phyloP scores from a whole-genome alignment of 2,329 filamentous ascomycete species.

The Nannizziopsis arthrosporioides region DNA sequence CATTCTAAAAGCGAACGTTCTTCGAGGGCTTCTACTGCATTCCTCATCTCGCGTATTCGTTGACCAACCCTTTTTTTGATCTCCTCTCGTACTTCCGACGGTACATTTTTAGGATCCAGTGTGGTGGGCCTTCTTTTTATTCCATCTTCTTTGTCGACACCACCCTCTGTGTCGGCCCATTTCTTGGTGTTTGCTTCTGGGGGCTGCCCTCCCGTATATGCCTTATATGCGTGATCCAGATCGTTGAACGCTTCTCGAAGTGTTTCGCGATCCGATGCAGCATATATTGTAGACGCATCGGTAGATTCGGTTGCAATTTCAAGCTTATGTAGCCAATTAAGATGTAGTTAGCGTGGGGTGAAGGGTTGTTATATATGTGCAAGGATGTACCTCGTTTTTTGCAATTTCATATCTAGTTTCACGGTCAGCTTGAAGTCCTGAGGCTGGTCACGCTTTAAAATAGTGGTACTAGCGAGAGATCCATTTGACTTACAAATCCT shows the following conservation, averaged over 20 bases:
- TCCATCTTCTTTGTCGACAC: constrained; percentile 4
- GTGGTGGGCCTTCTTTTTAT: constrained; percentile 21
- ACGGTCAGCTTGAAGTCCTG: background rate
- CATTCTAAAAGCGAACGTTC: constrained; percentile 22
- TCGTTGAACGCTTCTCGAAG: constrained; percentile 37
- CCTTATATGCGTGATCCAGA: constrained; percentile 25
- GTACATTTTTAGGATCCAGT: constrained; percentile 24
- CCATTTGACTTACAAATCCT: constrained; percentile 13
- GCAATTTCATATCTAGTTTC: constrained; percentile 32
- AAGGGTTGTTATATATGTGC: too few species aligned
- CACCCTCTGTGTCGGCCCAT: constrained; percentile 1
- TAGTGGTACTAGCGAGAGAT: too few species aligned
- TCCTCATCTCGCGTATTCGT: constrained; percentile 37
- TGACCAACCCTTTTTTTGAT: constrained; percentile 35
- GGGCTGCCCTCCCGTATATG: constrained; percentile 22
- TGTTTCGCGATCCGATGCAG: constrained; percentile 35
- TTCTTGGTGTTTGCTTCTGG: constrained; percentile 5
- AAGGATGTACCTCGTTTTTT: constrained; percentile 29
- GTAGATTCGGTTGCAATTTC: constrained; percentile 41
- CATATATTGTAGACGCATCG: constrained; percentile 35
- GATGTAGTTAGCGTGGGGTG: background rate
- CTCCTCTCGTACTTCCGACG: constrained; percentile 28
- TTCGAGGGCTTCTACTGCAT: constrained; percentile 35
- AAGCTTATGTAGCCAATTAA: constrained; percentile 19
- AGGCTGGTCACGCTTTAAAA: background rate